Conservation (phyloP, 1,284 basidiomycete genomes). For the Trichosporon coremiiforme region DNA sequence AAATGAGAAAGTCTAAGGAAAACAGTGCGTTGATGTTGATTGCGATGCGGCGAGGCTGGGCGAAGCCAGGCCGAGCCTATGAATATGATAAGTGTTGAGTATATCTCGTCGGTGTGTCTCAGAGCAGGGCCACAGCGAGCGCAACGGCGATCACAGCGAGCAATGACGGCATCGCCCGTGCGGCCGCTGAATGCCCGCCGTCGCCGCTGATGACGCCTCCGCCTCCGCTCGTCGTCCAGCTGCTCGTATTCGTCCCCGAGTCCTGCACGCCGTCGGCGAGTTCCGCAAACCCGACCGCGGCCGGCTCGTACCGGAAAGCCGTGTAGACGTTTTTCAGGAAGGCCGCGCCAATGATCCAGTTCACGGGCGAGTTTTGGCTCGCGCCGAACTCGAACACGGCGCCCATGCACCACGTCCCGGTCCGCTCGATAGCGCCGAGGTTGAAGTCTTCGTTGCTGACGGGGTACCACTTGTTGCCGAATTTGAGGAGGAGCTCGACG, state of each 20-base stretch:
- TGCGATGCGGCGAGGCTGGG: neutral
- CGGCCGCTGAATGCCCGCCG: neutral
- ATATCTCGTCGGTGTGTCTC: neutral
- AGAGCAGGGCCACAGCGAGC: neutral
- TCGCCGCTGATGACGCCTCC: slow-evolving; percentile 13
- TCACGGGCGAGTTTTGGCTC: slow-evolving; percentile 57
- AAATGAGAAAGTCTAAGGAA: neutral
- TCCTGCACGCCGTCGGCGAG: slow-evolving; percentile 38
- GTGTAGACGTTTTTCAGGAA: slow-evolving; percentile 75
- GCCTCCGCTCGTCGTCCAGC: neutral
- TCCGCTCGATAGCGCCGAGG: slow-evolving; percentile 60
- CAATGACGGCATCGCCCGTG: neutral
- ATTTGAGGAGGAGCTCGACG: slow-evolving; percentile 71
- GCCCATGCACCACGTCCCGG: slow-evolving; percentile 68
- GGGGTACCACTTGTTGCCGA: slow-evolving; percentile 65
- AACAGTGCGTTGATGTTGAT: neutral
- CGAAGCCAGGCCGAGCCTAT: no score
- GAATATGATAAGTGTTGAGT: neutral
- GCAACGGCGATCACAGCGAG: neutral
- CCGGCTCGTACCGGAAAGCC: slow-evolving; percentile 57
- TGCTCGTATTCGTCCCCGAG: neutral
- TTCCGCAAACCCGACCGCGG: slow-evolving; percentile 58
- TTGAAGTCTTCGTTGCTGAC: slow-evolving; percentile 79
- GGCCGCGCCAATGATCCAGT: slow-evolving; percentile 88
- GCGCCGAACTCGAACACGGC: slow-evolving; percentile 75